Evolutionary conservation across 2,329 filamentous ascomycete species (phyloP), one percentile per base, ranked within the genome.

Genomic region (Exophiala xenobiotica): DNA sequence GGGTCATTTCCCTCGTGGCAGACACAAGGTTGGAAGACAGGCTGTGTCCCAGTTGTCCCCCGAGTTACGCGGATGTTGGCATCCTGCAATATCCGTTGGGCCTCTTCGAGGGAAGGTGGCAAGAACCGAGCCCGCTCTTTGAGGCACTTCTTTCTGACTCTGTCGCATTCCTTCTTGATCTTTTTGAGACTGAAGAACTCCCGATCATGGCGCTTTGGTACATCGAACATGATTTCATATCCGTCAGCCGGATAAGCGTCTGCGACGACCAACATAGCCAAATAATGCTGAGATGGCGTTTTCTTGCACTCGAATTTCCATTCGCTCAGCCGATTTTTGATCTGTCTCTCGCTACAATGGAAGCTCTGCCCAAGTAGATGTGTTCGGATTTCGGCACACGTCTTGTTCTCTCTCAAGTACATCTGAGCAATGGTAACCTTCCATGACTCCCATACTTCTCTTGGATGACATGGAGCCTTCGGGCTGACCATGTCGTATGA

Each of bases 241-340:
- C 51, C 47, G 14, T 18, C 12, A 42, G 18, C 19, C 6, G 29
- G 31, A 12, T 22, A 42, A 35, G 31, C n/a, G 7, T 52, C 38
- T 6, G 51, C 40, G 11, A 56, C 43, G 4, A 43, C 33, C 38
- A 53, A 20, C 57, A 59, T 54, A 16, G 57, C 57, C 14, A 51
- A 45, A 37, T 59, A 59, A 20, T 52, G 41, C n/a, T 43, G 42
- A 12, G 37, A 37, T 11, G 44, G 42, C 12, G 54, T 56, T 35
- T 55, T 59, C 22, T 61, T 61, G 33, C 45, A 18, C 27, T 58
- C 53, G 19, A 45, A 56, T 3, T 49, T 47, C 58, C 58, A 61
- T 38, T 53, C 53, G 19, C 45, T 52, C 14, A 61, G 40, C 38
- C 45, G 47, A 31, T 46, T 51, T 19, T 61, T 61, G 47, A 57